Conservation (phyloP, 2,329 filamentous ascomycete genomes). For the Microdochium nivale region DNA sequence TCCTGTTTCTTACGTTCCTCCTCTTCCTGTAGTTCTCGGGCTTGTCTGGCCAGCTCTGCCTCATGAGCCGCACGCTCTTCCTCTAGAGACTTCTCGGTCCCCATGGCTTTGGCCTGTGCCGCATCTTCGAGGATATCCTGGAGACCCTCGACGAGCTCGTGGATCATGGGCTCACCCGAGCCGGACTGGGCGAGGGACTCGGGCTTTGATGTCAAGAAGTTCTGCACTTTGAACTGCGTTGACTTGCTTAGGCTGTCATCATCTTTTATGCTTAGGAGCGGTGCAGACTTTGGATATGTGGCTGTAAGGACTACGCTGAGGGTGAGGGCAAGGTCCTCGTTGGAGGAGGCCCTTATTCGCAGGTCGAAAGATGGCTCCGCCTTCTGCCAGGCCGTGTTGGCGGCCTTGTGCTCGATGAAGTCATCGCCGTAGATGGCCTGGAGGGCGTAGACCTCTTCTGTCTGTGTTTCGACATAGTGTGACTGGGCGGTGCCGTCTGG, state of each 20-base stretch:
- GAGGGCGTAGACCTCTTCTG: constrained; percentile 79
- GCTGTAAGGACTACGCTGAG: constrained; percentile 77
- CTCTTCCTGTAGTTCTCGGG: constrained; percentile 43
- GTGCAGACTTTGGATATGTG: constrained; percentile 81
- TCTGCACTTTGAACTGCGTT: constrained; percentile 62
- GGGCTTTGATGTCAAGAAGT: constrained; percentile 50
- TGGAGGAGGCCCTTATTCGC: constrained; percentile 62
- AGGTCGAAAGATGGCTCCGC: constrained; percentile 78
- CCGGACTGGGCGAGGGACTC: constrained; percentile 41
- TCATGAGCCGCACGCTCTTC: constrained; percentile 83
- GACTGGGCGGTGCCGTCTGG: constrained; percentile 35
- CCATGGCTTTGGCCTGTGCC: constrained; percentile 66
- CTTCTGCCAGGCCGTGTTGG: constrained; percentile 81
- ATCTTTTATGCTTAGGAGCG: constrained; percentile 61
- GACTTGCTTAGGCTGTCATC: constrained; percentile 58
- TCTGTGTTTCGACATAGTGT: constrained; percentile 76
- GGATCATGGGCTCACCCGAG: constrained; percentile 48
- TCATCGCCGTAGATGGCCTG: constrained; percentile 87
- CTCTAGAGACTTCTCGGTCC: constrained; percentile 71
- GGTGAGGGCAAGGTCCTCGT: constrained; percentile 61
- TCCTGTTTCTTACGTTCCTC: constrained; percentile 44
- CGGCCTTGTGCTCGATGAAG: constrained; percentile 64
- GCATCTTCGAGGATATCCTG: constrained; percentile 79
- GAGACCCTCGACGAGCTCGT: constrained; percentile 59
- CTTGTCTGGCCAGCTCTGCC: constrained; percentile 56